Conservation (phyloP, 1,139 yeast genomes). For the Nematodospora anomalae region DNA sequence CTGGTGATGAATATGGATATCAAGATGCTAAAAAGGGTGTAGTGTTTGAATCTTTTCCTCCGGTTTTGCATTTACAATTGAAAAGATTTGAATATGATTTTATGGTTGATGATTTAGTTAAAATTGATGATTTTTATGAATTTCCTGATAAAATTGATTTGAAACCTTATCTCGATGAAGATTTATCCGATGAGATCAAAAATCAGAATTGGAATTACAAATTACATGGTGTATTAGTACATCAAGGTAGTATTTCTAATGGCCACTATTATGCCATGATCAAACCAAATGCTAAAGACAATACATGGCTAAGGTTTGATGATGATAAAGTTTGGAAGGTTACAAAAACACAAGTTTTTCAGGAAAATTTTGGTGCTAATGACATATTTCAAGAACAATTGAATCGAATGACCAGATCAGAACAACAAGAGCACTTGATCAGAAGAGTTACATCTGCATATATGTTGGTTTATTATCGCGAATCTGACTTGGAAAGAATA, state of each 20-base stretch:
- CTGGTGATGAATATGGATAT: conserved; percentile 79
- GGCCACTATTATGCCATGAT: conserved; percentile 97
- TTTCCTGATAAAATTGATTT: conserved; percentile 84
- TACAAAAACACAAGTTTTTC: conserved; percentile 79
- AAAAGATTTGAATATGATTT: conserved; percentile 95
- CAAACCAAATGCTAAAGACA: conserved; percentile 63
- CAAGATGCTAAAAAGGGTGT: conserved; percentile 98
- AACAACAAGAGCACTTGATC: conserved; percentile 62
- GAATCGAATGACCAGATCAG: conserved; percentile 52
- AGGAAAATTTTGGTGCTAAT: conserved; percentile 88
- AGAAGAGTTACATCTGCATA: conserved; percentile 92
- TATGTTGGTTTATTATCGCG: conserved; percentile 90
- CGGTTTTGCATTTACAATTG: conserved; percentile 87
- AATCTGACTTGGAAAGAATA: conserved; percentile 55
- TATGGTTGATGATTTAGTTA: conserved; percentile 82
- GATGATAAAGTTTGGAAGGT: conserved; percentile 93
- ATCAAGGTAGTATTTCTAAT: conserved; percentile 90
- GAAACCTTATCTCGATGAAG: conserved; percentile 72
- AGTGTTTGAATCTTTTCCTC: conserved; percentile 85
- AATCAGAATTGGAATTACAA: conserved; percentile 73
- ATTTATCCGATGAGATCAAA: conserved; percentile 39
- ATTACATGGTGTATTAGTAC: conserved; percentile 91
- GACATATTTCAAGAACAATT: conserved; percentile 49
- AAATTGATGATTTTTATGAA: conserved; percentile 90
- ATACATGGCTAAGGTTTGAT: conserved; percentile 88